Evolutionary conservation across 257 asterid species (phyloP).

Genomic region (Solanum bulbocastanum): DNA sequence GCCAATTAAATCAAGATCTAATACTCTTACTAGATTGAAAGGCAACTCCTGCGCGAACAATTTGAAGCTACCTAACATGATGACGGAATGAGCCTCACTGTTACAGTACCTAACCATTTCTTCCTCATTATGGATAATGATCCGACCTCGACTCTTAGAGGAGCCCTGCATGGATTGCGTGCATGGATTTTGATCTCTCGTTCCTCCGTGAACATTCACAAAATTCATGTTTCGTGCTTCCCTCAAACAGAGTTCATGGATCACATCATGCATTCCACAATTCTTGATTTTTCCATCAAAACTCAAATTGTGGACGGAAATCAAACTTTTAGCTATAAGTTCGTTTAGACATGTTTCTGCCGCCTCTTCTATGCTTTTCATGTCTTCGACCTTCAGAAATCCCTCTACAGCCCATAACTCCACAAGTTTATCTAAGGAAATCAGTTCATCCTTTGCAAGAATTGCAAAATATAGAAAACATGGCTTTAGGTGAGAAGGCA

Average conservation of each 20-base stretch:
- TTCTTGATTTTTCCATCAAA: neutral
- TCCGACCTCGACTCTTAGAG: neutral
- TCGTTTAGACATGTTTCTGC: neutral
- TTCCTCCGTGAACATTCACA: too few relatives aligned
- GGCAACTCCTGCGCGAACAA: neutral
- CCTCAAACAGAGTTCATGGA: neutral
- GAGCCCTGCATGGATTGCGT: too few relatives aligned
- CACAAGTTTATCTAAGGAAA: neutral
- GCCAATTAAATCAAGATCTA: neutral
- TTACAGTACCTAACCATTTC: neutral
- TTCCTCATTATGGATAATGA: neutral
- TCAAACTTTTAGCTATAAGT: neutral
- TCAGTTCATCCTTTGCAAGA: neutral
- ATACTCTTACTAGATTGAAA: neutral
- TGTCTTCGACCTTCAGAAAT: neutral
- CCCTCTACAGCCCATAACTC: slow-evolving; percentile 5
- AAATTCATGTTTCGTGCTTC: neutral
- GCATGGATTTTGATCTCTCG: neutral
- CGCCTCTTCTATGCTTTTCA: neutral
- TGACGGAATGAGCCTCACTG: neutral
- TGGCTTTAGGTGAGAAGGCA: slow-evolving; percentile 3
- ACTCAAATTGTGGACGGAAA: neutral
- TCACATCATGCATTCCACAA: neutral
- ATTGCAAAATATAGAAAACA: neutral
- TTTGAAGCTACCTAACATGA: neutral